A percentile compares a stretch with the other conserved stretches of the same genome.
Evolutionary conservation across 768 basidiomycete genomes (phyloP).

Genomic region (Pulveroboletus sp.): DNA sequence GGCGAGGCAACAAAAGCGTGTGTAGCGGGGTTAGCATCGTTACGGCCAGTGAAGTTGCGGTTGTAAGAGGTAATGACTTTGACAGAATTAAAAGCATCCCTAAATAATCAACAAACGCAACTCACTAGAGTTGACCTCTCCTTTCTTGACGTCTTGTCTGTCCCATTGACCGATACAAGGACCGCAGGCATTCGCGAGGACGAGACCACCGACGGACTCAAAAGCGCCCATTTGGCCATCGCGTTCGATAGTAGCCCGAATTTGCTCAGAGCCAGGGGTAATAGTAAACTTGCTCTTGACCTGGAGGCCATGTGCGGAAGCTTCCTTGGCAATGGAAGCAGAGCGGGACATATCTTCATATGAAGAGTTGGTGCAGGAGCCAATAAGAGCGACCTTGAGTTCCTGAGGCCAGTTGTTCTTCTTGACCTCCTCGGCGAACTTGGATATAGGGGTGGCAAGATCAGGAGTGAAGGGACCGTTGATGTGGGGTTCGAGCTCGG

Average conservation of each 20-base stretch:
- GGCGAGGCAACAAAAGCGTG: constrained; percentile 95
- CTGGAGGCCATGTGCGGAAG: constrained; percentile 77
- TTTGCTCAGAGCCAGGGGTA: constrained; percentile 97
- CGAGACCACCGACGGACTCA: constrained; percentile 84
- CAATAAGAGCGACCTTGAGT: constrained; percentile 95
- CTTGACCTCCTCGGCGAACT: constrained; percentile 88
- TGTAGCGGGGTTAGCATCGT: constrained; percentile 98
- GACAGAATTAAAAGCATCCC: background rate
- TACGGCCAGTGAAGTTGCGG: constrained; percentile 99
- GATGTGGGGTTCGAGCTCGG: constrained; percentile 97
- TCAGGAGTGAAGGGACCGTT: constrained; percentile 99
- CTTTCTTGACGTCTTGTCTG: constrained; percentile 93
- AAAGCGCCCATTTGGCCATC: constrained; percentile 90
- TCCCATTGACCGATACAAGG: constrained; percentile 99
- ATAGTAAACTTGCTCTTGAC: constrained; percentile 95
- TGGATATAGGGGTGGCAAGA: constrained; percentile 95
- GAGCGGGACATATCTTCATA: constrained; percentile 99
- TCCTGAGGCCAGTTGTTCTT: constrained; percentile 96
- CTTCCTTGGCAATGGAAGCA: constrained; percentile 89
- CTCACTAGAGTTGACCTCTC: constrained; percentile 91
- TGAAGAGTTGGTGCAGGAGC: constrained; percentile 99
- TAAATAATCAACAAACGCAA: constrained; percentile 6
- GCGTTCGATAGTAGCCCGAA: constrained; percentile 95
- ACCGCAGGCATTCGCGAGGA: constrained; percentile 97
- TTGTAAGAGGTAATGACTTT: constrained; percentile 98